Base-by-base conservation (phyloP, 305 asterid species). In the Fraxinus latifolia region DNA sequence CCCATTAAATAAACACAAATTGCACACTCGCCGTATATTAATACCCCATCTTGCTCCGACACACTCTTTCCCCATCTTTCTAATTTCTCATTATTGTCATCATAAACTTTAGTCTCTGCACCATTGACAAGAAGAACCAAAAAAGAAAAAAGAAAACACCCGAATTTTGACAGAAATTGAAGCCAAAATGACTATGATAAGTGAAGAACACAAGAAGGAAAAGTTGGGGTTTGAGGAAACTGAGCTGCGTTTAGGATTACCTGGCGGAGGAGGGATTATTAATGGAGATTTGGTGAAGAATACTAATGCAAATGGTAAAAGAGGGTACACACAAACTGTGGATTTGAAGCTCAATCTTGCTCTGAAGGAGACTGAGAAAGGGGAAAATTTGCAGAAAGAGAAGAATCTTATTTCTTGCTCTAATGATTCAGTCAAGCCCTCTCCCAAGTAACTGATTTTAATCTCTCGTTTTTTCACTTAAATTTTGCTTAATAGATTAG, bases 231-330 rank as follows among this genome's bases (percentile, higher is more conserved):
- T 87, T 76, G 89, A 87, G 71, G 90, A 86, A 84, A 95, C 98
- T 5, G 97, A 94, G 89, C 90, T 93, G 31, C 85, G 97, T 82
- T 87, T 95, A 21, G 98, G 97, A 0, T 82, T 93, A 77, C 94
- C 97, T 8, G 94, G 95, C 29, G 90, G 87, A 36, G 83, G 85
- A 77, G 91, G 15, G 71, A 62, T 76, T 81, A 65, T 21, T 78
- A 80, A 82, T 84, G 84, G 83, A 77, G 77, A 71, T 67, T 27
- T 67, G 3, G 86, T 84, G 15, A 86, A 87, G 42, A 77, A 7
- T 25, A 72, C 15, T 15, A 82, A 79, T 62, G 81, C 84, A 19
- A 87, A 83, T 39, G 90, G 92, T 53, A 89, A 90, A 67, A 77
- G 93, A 85, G 91, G 88, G 5, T 89, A 47, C 74, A 72, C 78